These are phyloP conservation scores for Nymphaea colorata DNA, from an alignment of 164 flowering plant genomes.

Conservation along the genomic window DNA sequence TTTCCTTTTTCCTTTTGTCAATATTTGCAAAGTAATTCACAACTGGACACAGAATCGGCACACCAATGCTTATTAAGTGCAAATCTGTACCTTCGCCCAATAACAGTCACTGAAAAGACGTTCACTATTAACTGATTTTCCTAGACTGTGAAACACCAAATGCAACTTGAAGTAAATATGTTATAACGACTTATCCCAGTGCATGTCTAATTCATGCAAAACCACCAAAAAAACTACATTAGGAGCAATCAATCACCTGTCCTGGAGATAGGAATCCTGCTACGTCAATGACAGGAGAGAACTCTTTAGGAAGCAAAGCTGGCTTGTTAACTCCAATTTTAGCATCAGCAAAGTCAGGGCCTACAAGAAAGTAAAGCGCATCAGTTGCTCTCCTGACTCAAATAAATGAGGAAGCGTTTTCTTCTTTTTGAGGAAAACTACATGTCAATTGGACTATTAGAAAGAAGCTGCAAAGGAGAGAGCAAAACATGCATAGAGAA, in stretches of 20 bases:
- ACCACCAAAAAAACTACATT: too few species aligned
- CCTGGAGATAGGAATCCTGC: slow-evolving; percentile 95
- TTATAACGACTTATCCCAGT: too few species aligned
- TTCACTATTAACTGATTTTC: too few species aligned
- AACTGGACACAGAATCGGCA: too few species aligned
- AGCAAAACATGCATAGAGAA: background rate
- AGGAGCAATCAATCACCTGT: slow-evolving; percentile 37
- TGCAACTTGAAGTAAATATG: too few species aligned
- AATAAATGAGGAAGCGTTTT: background rate
- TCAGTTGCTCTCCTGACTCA: background rate
- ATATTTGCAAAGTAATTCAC: too few species aligned
- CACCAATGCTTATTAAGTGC: too few species aligned
- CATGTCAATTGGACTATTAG: background rate
- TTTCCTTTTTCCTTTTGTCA: too few species aligned
- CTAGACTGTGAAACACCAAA: too few species aligned
- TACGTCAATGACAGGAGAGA: slow-evolving; percentile 72
- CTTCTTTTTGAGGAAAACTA: background rate
- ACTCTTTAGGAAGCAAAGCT: slow-evolving; percentile 81
- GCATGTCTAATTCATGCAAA: too few species aligned
- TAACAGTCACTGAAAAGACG: too few species aligned
- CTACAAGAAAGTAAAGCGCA: slow-evolving; percentile 19
- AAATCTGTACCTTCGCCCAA: too few species aligned
- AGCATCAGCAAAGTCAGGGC: slow-evolving; percentile 67
- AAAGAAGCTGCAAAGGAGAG: background rate
- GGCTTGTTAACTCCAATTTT: slow-evolving; percentile 94